Evolutionary conservation across 139 green algal genomes (phyloP).

Genomic region (Tetraselmis striata): DNA sequence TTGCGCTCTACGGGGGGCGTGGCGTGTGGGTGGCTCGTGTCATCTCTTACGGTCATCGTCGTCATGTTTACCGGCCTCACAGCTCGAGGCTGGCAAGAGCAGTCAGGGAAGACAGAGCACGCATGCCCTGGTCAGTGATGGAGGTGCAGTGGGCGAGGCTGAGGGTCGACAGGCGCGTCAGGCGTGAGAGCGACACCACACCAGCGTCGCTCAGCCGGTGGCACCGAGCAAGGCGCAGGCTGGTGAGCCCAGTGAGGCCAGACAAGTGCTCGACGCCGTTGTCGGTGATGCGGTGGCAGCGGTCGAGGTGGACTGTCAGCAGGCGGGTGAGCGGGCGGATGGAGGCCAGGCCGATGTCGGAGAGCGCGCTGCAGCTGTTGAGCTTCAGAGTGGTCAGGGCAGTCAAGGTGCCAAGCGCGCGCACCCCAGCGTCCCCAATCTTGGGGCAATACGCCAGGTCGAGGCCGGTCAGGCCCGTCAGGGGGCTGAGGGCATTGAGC

Average conservation of each 20-base stretch:
- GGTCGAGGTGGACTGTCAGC: constrained; percentile 46
- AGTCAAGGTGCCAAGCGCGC: constrained; percentile 2
- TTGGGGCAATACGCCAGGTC: constrained; percentile 9
- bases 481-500: constrained; percentile 7
- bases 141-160: constrained; percentile 41
- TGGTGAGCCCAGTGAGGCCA: constrained; percentile 29
- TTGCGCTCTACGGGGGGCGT: no score
- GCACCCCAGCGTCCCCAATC: constrained; percentile 15
- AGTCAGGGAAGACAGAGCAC: constrained; percentile 35
- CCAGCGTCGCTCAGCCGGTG: constrained; percentile 32
- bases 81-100: constrained; percentile 27
- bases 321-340: constrained; percentile 3
- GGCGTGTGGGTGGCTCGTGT: no score
- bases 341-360: constrained; percentile 28
- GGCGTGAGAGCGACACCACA: constrained; percentile 20
- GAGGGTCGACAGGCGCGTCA: constrained; percentile 38
- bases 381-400: constrained; percentile 29
- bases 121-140: constrained; percentile 31
- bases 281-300: constrained; percentile 40
- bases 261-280: constrained; percentile 17
- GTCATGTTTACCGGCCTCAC: neutral
- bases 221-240: constrained; percentile 35
- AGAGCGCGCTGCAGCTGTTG: constrained; percentile 20
- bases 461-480: constrained; percentile 16
- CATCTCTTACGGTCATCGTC: no score